Base-by-base conservation (phyloP, 1,139 yeast species). In the Geotrichum fermentans region DNA sequence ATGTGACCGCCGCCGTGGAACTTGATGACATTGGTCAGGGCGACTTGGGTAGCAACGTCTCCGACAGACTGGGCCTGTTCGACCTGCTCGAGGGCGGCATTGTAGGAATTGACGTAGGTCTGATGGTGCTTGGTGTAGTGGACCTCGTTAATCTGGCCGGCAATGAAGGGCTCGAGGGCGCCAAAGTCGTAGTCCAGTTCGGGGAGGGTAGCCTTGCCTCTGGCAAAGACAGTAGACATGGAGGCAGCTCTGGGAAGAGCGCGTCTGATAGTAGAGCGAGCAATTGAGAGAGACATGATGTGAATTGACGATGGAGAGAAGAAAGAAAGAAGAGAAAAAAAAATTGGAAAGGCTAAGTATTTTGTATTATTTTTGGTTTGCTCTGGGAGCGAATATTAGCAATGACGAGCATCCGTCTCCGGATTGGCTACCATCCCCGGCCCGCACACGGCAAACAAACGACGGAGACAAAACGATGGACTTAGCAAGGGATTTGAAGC, bases 1-100 rank as follows among this genome's bases (percentile, higher is more conserved):
- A 83, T 74, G 75, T 78, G 87, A 21, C 97, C 97, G 66, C 97
- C 97, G 57, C 95, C 96, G 68, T 89, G 94, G 80, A 90, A 90
- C 68, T 85, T 88, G 73, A 90, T 82, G 62, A 79, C 75, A 61
- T 86, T 85, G 67, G 85, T 88, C 63, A 88, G 76, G 52, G 72
- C 72, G 61, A 80, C 82, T 61, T 86, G 76, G 50, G 84, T 73
- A 64, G 80, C 79, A 66, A 80, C 75, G 58, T 85, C 87, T 52
- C 84, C 80, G 55, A 75, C 75, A 47, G 73, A 72, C 61, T 78
- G 70, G 49, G 96, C 92, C 62, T 80, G 89, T 35, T 80, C 79
- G 49, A 80, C 76, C 69, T 86, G 84, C 68, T 87, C 96, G 62
- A 80, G 70, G 37, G 96, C 90, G 37, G 82, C 72, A 72, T 90